Evolutionary conservation across 495 filamentous ascomycete species (phyloP).

Genomic region (Hyaloscypha bicolor): DNA sequence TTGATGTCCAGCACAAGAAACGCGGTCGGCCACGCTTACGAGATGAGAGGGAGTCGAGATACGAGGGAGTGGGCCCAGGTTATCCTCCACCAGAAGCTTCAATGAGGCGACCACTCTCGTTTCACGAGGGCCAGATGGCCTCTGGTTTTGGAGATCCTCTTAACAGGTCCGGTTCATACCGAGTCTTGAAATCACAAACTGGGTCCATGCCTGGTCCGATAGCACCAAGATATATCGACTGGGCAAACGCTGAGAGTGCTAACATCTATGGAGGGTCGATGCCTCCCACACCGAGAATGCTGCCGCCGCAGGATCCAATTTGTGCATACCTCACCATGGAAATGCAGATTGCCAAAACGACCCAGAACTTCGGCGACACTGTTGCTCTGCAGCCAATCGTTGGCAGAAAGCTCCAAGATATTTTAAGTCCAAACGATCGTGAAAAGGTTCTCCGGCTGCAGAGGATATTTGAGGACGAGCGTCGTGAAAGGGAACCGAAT

Average conservation of each 20-base stretch:
- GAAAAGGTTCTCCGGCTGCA: conserved; percentile 51
- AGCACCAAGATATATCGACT: conserved; percentile 49
- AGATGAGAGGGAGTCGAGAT: conserved; percentile 69
- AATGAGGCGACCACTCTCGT: conserved; percentile 48
- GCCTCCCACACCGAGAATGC: conserved; percentile 42
- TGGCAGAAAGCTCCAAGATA: conserved; percentile 49
- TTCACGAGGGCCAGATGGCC: conserved; percentile 38
- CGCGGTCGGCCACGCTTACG: conserved; percentile 88
- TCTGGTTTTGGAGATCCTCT: conserved; percentile 49
- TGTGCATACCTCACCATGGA: conserved; percentile 59
- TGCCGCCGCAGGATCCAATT: conserved; percentile 33
- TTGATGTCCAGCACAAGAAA: conserved; percentile 97
- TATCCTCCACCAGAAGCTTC: conserved; percentile 45
- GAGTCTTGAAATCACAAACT: conserved; percentile 60
- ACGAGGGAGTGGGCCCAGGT: conserved; percentile 46
- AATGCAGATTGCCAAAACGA: conserved; percentile 57
- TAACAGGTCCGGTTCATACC: conserved; percentile 46
- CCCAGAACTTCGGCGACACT: conserved; percentile 51
- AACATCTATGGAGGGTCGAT: conserved; percentile 39
- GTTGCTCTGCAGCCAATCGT: conserved; percentile 43
- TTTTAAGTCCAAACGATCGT: conserved; percentile 50
- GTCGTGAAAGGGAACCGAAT: conserved; percentile 47
- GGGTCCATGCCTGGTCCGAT: conserved; percentile 41
- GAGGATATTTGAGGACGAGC: conserved; percentile 49
- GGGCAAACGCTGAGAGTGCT: conserved; percentile 44